Base-by-base conservation (phyloP, 2,329 filamentous ascomycete genomes). In the Fusarium odoratissimum region DNA sequence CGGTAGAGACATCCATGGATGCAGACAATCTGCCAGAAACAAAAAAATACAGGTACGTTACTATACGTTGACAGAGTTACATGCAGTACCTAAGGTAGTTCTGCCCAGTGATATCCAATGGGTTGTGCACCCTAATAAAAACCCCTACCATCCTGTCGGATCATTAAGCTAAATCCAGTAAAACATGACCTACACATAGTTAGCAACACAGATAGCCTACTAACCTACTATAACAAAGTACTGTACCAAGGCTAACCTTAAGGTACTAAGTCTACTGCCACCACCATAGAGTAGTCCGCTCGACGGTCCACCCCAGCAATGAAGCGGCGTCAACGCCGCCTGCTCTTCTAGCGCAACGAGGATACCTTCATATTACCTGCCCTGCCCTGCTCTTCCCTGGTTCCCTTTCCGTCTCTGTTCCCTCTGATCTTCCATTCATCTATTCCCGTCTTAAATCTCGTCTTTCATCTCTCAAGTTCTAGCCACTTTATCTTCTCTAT, bases 301-400 rank as follows among this genome's bases (percentile, higher is more conserved):
- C 76, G 74, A 76, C 71, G 64, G 59, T 74, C 76, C 75, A 77
- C 75, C 66, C 65, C 57, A 74, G 69, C 68, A 74, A 63, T 67
- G 68, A 64, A 67, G 67, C 76, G 75, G 76, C 76, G 75, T 77
- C 69, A 70, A 76, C 76, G 71, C 75, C 74, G 71, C 75, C 74
- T 72, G 67, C 52, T 76, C 68, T 57, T 67, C 71, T 75, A 78
- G 74, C 75, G 74, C 76, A 76, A 74, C 67, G 75, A 72, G 73
- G 74, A 77, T 78, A 67, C 73, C 76, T 74, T 78, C 76, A 78
- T 78, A 78, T 74, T 78, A 72, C 72, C 60, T 60, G 49, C 49
- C 38, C 40, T 57, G 30, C 40, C 54, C 54, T 73, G 62, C 51
- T 74, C 73, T 59, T 64, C 64, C 74, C 67, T 76, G 66, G 67